These are phyloP conservation scores for Sclerotinia glacialis DNA, from an alignment of 2,329 filamentous ascomycete species.

Conservation along the genomic window DNA sequence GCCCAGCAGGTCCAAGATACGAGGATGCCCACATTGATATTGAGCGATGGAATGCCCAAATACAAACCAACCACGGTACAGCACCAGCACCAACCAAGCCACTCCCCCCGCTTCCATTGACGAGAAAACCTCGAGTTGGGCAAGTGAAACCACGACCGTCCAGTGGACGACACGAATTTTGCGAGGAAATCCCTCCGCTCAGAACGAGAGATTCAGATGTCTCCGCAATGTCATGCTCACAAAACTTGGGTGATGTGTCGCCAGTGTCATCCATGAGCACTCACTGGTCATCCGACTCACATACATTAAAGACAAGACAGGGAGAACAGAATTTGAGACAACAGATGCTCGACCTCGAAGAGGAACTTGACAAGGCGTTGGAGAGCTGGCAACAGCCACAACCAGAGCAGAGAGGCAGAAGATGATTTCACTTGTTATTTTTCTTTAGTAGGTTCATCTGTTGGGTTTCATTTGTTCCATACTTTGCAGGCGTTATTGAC, in stretches of 20 bases:
- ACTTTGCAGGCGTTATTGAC: not conserved
- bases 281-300: not conserved
- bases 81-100: conserved; percentile 10
- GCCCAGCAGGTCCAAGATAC: not conserved
- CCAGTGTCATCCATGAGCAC: conserved; percentile 7
- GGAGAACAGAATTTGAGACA: not conserved
- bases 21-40: conserved; percentile 24
- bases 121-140: not conserved
- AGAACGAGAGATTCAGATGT: not conserved
- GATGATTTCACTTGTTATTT: not conserved
- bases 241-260: not conserved
- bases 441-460: not conserved
- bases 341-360: not conserved
- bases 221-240: not conserved
- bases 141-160: not conserved
- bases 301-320: not conserved
- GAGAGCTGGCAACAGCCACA: conserved; percentile 6
- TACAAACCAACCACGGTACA: conserved; percentile 23
- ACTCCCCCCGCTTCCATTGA: conserved; percentile 8
- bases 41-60: conserved; percentile 19
- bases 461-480: not conserved
- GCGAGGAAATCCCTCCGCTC: not conserved
- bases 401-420: not conserved
- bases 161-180: not conserved
- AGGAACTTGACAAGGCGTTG: conserved; percentile 6